Evolutionary conservation across 257 asterid species (phyloP).

Genomic region (Voacanga thouarsii): DNA sequence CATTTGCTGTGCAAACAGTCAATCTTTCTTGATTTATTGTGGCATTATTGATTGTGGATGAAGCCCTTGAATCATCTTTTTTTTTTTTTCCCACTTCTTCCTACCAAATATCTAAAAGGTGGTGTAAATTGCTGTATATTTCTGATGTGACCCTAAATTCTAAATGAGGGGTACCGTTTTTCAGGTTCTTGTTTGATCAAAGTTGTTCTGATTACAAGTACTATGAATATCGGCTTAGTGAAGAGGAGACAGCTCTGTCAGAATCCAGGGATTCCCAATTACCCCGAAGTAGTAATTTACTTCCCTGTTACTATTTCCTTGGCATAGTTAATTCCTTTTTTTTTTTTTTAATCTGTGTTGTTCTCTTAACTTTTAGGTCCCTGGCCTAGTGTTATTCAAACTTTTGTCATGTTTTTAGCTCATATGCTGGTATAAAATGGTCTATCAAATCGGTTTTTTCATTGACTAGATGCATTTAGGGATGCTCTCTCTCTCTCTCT

Average conservation of each 20-base stretch:
- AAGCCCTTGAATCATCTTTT: not conserved
- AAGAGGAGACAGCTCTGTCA: conserved; percentile 69
- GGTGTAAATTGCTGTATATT: not conserved
- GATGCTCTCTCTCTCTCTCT: not conserved
- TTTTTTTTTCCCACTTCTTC: too few species aligned
- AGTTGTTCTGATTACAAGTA: conserved; percentile 79
- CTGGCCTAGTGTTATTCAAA: not conserved
- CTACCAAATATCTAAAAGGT: not conserved
- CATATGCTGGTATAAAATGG: not conserved
- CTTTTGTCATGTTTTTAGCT: not conserved
- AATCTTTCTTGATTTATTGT: not conserved
- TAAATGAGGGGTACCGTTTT: not conserved
- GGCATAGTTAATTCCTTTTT: not conserved
- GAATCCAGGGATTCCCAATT: conserved; percentile 49
- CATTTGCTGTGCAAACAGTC: not conserved
- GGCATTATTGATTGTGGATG: not conserved
- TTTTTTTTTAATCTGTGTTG: too few species aligned
- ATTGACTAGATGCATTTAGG: not conserved
- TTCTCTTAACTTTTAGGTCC: not conserved
- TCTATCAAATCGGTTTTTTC: not conserved
- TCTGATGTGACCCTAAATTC: not conserved
- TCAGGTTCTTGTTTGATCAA: conserved; percentile 78
- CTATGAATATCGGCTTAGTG: conserved; percentile 64
- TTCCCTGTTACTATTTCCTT: not conserved
- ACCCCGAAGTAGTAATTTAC: conserved; percentile 41